Conservation (phyloP, 768 basidiomycete species). For the Hypholoma sublateritium region DNA sequence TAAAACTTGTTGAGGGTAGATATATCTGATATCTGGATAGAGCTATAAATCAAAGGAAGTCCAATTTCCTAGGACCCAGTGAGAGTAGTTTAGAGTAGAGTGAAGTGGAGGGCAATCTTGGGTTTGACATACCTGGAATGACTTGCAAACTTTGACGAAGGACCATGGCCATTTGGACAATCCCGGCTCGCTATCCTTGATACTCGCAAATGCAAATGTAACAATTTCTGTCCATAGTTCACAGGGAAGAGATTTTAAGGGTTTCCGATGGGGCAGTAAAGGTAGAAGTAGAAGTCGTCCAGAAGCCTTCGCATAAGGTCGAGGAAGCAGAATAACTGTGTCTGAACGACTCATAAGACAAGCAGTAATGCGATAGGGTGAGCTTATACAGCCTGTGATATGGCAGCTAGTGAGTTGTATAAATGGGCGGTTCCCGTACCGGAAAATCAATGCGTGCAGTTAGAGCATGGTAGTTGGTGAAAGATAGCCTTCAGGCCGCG, state of each 20-base stretch:
- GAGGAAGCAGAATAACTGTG: constrained; percentile 56
- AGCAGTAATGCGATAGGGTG: not conserved
- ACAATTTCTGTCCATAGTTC: constrained; percentile 76
- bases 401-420: not conserved
- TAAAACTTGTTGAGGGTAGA: constrained; percentile 55
- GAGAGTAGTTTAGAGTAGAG: not conserved
- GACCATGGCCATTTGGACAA: constrained; percentile 28
- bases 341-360: constrained; percentile 29
- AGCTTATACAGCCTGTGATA: not conserved
- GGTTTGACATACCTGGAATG: constrained; percentile 37
- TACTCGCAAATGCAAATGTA: constrained; percentile 30
- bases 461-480: too few relatives aligned
- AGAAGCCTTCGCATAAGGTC: constrained; percentile 60
- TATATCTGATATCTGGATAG: constrained; percentile 43
- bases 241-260: constrained; percentile 55
- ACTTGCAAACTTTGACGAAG: constrained; percentile 42
- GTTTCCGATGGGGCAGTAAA: constrained; percentile 56
- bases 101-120: not conserved
- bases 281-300: constrained; percentile 68
- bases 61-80: constrained; percentile 50
- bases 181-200: constrained; percentile 8
- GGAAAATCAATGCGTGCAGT: too few relatives aligned
- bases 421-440: not conserved
- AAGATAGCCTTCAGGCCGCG: not conserved
- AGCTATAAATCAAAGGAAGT: constrained; percentile 66